Evolutionary conservation across 371 early-diverging fungal genomes (phyloP), one percentile per base, ranked within the genome.

Genomic region (Blastocladiella emersonii): DNA sequence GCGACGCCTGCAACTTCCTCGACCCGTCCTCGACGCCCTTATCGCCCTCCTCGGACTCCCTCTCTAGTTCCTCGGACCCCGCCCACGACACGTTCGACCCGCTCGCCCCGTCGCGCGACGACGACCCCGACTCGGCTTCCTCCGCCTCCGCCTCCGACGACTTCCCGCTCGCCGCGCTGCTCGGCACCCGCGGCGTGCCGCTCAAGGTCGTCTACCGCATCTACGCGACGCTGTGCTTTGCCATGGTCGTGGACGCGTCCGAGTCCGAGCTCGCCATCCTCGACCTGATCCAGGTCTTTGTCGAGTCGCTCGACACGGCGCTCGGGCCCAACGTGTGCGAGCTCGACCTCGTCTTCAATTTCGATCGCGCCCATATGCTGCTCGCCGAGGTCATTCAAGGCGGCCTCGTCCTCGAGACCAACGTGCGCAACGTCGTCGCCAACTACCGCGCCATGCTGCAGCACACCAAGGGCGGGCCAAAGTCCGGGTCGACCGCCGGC

Each of bases 221-320:
- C 68, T 90, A 89, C 68, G 87, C 89, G 35, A 93, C 95, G 0
- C 76, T 96, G n/a, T 95, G 92, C 71, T 95, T 96, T 81, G 93
- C 92, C 10, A 93, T 96, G 78, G 91, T 96, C 0, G 94, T 91
- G 0, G 97, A 95, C 70, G 83, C 86, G 44, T 88, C 92, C 17
- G 97, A 96, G 72, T 90, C 91, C 65, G 95, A 94, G 66, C 82
- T 96, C 25, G 97, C 94, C 39, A 94, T 94, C 60, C 71, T 94
- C 60, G 95, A 96, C 67, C 72, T 95, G 56, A 96, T 93, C 64
- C 95, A 93, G 70, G 92, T 93, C 23, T 92, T 97, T 77, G 98
- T 97, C 0, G 98, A 97, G 69, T 82, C 91, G 37, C 75, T 97
- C 63, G 96, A 97, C 68, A 71, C 86, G 45, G 85, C 87, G 34